Percentiles rank a stretch among this genome's conserved stretches.
phyloP scores from a whole-genome alignment of 192 early-diverging fungal genomes.

The Coemansia sp. region DNA sequence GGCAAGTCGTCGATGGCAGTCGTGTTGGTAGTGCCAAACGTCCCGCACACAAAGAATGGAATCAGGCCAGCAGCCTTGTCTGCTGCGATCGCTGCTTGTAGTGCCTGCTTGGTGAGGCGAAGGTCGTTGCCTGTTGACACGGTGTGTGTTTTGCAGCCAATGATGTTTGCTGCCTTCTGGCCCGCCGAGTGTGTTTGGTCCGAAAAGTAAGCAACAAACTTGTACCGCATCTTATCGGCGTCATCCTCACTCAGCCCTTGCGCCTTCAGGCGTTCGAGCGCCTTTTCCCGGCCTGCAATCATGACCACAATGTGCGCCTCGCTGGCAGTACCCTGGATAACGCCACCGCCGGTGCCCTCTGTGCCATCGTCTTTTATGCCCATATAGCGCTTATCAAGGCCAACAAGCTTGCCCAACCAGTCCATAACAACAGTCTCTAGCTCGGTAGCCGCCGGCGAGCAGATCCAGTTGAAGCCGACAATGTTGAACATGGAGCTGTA shows the following conservation, averaged over 20 bases:
- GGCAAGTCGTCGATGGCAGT: constrained; percentile 61
- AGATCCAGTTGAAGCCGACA: constrained; percentile 62
- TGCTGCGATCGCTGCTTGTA: constrained; percentile 51
- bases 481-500: constrained; percentile 62
- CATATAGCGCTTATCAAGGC: constrained; percentile 60
- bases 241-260: constrained; percentile 41
- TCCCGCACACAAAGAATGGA: constrained; percentile 67
- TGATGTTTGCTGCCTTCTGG: constrained; percentile 59
- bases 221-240: constrained; percentile 18
- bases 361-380: constrained; percentile 48
- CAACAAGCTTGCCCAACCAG: constrained; percentile 68
- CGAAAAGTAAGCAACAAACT: constrained; percentile 64
- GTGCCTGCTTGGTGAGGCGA: constrained; percentile 48
- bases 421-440: constrained; percentile 66
- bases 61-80: constrained; percentile 61
- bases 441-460: constrained; percentile 65
- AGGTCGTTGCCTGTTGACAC: constrained; percentile 51
- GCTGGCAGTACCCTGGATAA: constrained; percentile 68
- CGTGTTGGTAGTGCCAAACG: constrained; percentile 68
- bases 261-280: constrained; percentile 36
- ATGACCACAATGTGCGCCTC: constrained; percentile 64
- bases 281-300: constrained; percentile 61
- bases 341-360: constrained; percentile 64
- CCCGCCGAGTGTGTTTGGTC: constrained; percentile 65
- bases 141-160: constrained; percentile 44